phyloP scores from a whole-genome alignment of 371 early-diverging fungal species.

The Mucor indicus region DNA sequence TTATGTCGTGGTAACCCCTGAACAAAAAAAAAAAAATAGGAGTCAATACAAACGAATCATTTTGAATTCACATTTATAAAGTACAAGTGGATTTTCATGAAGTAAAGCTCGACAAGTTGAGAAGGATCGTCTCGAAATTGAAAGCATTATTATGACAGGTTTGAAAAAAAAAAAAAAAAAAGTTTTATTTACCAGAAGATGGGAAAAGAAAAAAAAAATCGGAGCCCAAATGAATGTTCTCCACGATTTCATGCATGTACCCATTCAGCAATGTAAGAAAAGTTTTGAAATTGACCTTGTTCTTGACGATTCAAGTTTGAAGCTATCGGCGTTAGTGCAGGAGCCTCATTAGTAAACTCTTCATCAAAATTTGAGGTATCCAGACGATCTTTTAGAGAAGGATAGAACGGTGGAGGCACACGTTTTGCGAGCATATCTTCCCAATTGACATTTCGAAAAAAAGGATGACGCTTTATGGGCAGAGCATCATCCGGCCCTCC shows the following conservation, averaged over 20 bases:
- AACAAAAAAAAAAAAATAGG: slow-evolving; percentile 7
- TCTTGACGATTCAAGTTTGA: slow-evolving; percentile 72
- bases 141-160: slow-evolving; percentile 6
- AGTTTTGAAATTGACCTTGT: slow-evolving; percentile 89
- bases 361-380: slow-evolving; percentile 95
- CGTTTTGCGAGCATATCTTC: slow-evolving; percentile 81
- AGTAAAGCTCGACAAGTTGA: slow-evolving; percentile 30
- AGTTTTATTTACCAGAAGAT: too few relatives aligned
- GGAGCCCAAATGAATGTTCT: too few relatives aligned
- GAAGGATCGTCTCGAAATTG: slow-evolving; percentile 30
- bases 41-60: not conserved
- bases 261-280: slow-evolving; percentile 93
- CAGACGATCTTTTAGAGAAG: slow-evolving; percentile 71
- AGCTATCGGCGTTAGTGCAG: slow-evolving; percentile 85
- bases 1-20: slow-evolving; percentile 39
- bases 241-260: too few relatives aligned
- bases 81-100: slow-evolving; percentile 64
- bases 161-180: too few relatives aligned
- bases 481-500: slow-evolving; percentile 77
- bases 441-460: slow-evolving; percentile 93
- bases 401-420: slow-evolving; percentile 87
- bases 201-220: too few relatives aligned
- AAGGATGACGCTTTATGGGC: slow-evolving; percentile 90
- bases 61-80: not conserved
- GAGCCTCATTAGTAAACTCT: slow-evolving; percentile 89